Evolutionary conservation across 2,329 filamentous ascomycete species (phyloP).

Genomic region (Metarhizium brunneum): DNA sequence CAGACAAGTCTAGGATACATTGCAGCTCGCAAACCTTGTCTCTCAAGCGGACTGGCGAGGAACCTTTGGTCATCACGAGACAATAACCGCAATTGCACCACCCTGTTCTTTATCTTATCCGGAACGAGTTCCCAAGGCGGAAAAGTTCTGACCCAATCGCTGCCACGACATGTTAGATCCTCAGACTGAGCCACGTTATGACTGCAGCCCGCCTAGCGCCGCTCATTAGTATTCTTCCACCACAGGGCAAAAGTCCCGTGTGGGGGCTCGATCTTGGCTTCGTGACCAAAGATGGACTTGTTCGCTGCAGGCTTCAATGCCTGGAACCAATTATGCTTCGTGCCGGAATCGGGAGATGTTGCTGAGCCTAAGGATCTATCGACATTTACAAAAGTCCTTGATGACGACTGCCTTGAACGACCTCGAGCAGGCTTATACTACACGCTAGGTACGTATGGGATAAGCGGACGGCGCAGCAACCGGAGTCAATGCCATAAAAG

Average conservation of each 20-base stretch:
- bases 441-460: constrained; percentile 33
- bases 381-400: constrained; percentile 33
- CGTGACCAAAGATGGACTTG: constrained; percentile 31
- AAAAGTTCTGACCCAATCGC: neutral
- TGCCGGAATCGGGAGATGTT: neutral
- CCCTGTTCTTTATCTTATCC: neutral
- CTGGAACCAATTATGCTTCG: constrained; percentile 43
- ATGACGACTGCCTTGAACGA: constrained; percentile 23
- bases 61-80: too few species aligned
- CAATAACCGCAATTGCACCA: too few species aligned
- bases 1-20: too few species aligned
- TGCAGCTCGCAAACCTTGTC: too few species aligned
- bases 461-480: neutral
- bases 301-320: constrained; percentile 50
- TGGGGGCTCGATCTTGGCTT: neutral
- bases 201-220: neutral
- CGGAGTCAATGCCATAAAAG: neutral
- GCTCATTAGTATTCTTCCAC: neutral
- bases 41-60: too few species aligned
- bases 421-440: constrained; percentile 30
- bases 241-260: neutral
- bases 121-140: neutral
- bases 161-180: neutral
- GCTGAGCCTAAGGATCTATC: constrained; percentile 36
- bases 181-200: neutral